Conservation (phyloP, 2,329 filamentous ascomycete species). For the Fusarium buxicola region DNA sequence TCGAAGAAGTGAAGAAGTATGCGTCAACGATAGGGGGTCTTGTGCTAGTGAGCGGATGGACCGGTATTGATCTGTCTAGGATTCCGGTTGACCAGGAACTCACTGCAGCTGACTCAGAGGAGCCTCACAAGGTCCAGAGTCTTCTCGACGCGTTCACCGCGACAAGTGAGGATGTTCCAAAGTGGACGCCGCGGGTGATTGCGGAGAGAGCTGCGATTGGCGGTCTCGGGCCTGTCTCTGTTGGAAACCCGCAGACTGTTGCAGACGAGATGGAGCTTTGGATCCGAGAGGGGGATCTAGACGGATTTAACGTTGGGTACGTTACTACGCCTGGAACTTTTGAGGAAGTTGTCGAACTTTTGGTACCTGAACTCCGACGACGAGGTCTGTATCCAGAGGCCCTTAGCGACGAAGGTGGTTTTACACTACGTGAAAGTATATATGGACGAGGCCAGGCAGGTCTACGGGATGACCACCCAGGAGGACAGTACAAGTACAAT, state of each 20-base stretch:
- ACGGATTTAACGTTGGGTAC: conserved; percentile 57
- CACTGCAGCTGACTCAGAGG: conserved; percentile 64
- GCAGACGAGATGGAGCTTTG: conserved; percentile 60
- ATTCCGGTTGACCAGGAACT: conserved; percentile 69
- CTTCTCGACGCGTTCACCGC: conserved; percentile 62
- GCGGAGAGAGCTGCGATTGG: conserved; percentile 57
- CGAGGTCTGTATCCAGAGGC: conserved; percentile 45
- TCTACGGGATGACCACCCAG: conserved; percentile 68
- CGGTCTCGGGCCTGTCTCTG: conserved; percentile 51
- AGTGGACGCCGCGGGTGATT: conserved; percentile 59
- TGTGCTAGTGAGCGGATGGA: conserved; percentile 68
- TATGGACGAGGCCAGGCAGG: conserved; percentile 69
- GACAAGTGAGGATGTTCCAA: conserved; percentile 56
- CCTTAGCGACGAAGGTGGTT: conserved; percentile 47
- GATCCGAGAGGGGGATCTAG: conserved; percentile 57
- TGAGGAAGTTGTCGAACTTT: conserved; percentile 49
- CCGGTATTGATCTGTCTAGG: conserved; percentile 68
- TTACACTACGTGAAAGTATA: conserved; percentile 68
- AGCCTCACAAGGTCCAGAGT: conserved; percentile 63
- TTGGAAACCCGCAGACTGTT: conserved; percentile 55
- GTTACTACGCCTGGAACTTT: conserved; percentile 56
- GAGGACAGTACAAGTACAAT: conserved; percentile 70
- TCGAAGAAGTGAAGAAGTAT: conserved; percentile 62
- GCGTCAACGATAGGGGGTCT: conserved; percentile 65
- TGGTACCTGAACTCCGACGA: conserved; percentile 47